These are phyloP conservation scores for Fistulinella cinereoalba DNA, from an alignment of 1,284 basidiomycete species.

Conservation along the genomic window DNA sequence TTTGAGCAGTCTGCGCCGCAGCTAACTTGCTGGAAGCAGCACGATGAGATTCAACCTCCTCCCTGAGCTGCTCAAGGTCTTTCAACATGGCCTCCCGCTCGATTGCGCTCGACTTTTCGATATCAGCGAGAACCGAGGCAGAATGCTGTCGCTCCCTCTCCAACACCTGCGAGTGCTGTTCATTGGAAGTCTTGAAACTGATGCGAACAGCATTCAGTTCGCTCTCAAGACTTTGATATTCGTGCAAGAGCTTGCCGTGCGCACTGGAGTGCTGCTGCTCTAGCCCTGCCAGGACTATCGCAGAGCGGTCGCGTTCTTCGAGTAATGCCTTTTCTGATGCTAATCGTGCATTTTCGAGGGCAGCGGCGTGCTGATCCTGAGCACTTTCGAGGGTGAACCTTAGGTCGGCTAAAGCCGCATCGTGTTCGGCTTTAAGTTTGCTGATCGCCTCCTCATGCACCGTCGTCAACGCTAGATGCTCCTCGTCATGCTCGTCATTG, in stretches of 20 bases:
- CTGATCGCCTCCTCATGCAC: constrained; percentile 42
- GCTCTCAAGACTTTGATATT: constrained; percentile 22
- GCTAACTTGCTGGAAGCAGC: constrained; percentile 55
- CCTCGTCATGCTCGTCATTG: constrained; percentile 30
- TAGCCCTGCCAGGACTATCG: constrained; percentile 39
- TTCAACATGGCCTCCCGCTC: constrained; percentile 44
- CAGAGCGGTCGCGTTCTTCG: constrained; percentile 42
- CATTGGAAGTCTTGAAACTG: constrained; percentile 12
- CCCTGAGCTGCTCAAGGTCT: constrained; percentile 52
- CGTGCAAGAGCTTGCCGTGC: constrained; percentile 29
- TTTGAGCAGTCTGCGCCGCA: constrained; percentile 48
- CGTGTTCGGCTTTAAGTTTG: constrained; percentile 46
- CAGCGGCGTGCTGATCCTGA: constrained; percentile 45
- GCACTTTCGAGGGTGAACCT: constrained; percentile 43
- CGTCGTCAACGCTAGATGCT: constrained; percentile 35
- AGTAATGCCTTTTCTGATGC: constrained; percentile 38
- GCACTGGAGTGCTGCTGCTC: constrained; percentile 31
- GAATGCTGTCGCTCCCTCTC: constrained; percentile 38
- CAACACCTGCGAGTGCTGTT: constrained; percentile 23
- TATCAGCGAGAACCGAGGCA: constrained; percentile 28
- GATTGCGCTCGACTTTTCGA: constrained; percentile 35
- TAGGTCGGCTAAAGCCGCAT: constrained; percentile 42
- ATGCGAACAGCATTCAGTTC: constrained; percentile 27
- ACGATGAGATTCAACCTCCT: constrained; percentile 65
- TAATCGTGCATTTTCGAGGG: constrained; percentile 41